Conservation (phyloP, 2,329 filamentous ascomycete species). For the Aspergillus sergii region DNA sequence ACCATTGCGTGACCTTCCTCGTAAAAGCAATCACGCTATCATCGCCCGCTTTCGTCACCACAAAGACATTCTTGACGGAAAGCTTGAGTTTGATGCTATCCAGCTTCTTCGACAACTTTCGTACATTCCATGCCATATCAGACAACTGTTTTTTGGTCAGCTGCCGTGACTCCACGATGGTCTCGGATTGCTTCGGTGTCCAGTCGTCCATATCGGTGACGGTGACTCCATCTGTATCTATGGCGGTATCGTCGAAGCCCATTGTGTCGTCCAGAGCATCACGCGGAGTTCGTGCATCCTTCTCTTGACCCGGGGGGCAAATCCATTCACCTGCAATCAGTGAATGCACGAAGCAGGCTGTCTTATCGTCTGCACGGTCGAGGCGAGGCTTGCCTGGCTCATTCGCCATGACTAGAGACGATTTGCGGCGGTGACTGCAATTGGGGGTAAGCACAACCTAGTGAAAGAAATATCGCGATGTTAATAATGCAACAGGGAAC, state of each 20-base stretch:
- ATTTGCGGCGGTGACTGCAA: slow-evolving; percentile 59
- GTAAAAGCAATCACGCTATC: slow-evolving; percentile 76
- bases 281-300: slow-evolving; percentile 4
- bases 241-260: slow-evolving; percentile 21
- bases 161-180: slow-evolving; percentile 66
- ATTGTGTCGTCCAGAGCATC: slow-evolving; percentile 18
- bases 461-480: slow-evolving; percentile 1
- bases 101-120: slow-evolving; percentile 83
- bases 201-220: slow-evolving; percentile 29
- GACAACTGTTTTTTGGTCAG: slow-evolving; percentile 92
- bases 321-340: slow-evolving; percentile 51
- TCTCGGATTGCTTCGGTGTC: slow-evolving; percentile 31
- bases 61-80: slow-evolving; percentile 78
- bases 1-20: slow-evolving; percentile 75
- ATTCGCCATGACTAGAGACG: slow-evolving; percentile 56
- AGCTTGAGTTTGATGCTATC: slow-evolving; percentile 82
- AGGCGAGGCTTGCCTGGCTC: slow-evolving; percentile 41
- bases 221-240: slow-evolving; percentile 25
- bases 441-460: slow-evolving; percentile 62
- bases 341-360: slow-evolving; percentile 65
- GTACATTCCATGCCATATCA: slow-evolving; percentile 95
- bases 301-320: slow-evolving; percentile 7
- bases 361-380: slow-evolving; percentile 42
- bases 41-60: slow-evolving; percentile 92
- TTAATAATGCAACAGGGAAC: background rate